phyloP scores from a whole-genome alignment of 1,139 yeast genomes.

The Pichia sp. region DNA sequence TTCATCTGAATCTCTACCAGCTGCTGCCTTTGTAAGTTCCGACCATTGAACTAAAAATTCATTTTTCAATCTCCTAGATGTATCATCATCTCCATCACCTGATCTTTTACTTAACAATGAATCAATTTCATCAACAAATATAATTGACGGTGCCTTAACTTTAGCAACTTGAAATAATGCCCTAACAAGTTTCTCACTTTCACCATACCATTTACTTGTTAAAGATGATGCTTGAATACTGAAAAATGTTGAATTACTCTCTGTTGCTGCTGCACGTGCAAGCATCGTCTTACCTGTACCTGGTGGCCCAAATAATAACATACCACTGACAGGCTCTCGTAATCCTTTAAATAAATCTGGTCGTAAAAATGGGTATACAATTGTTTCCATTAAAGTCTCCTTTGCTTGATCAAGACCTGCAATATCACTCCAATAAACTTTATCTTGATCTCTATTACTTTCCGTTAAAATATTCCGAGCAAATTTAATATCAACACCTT shows the following conservation, averaged over 20 bases:
- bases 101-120: slow-evolving; percentile 77
- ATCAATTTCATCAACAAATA: slow-evolving; percentile 94
- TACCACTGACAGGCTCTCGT: slow-evolving; percentile 93
- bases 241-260: slow-evolving; percentile 89
- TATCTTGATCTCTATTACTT: slow-evolving; percentile 90
- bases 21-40: slow-evolving; percentile 76
- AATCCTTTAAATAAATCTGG: slow-evolving; percentile 90
- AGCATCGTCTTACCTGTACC: slow-evolving; percentile 98
- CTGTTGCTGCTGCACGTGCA: slow-evolving; percentile 96
- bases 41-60: slow-evolving; percentile 97
- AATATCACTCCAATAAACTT: slow-evolving; percentile 94
- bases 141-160: slow-evolving; percentile 85
- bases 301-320: slow-evolving; percentile 95
- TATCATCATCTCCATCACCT: slow-evolving; percentile 83
- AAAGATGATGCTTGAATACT: slow-evolving; percentile 87
- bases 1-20: slow-evolving; percentile 67
- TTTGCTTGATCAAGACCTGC: slow-evolving; percentile 92
- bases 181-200: slow-evolving; percentile 85
- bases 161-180: slow-evolving; percentile 83
- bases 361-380: slow-evolving; percentile 88
- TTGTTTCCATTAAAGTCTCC: slow-evolving; percentile 86
- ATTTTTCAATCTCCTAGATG: slow-evolving; percentile 84
- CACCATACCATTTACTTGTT: slow-evolving; percentile 89
- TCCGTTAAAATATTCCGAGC: slow-evolving; percentile 76
- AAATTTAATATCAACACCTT: slow-evolving; percentile 39